These are phyloP conservation scores for Pseudogymnoascus sp. DNA, from an alignment of 2,329 filamentous ascomycete species.

Conservation along the genomic window DNA sequence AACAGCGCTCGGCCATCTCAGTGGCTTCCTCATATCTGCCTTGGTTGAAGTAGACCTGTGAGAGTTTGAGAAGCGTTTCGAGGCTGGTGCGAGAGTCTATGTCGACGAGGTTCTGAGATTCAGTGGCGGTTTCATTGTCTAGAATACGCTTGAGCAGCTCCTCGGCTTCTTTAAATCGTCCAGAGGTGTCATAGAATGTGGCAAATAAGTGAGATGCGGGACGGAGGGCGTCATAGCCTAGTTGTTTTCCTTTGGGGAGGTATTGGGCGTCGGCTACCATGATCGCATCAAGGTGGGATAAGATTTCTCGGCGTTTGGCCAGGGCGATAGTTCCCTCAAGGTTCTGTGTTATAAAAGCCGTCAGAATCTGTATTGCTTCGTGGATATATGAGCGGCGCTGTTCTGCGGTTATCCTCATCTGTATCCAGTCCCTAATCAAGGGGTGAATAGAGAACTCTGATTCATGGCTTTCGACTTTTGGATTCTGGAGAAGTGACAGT, in stretches of 20 bases:
- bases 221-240: background rate
- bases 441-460: slow-evolving; percentile 20
- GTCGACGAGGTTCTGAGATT: slow-evolving; percentile 9
- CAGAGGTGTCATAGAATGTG: background rate
- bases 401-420: slow-evolving; percentile 13
- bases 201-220: background rate
- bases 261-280: background rate
- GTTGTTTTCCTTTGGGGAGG: background rate
- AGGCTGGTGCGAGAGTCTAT: slow-evolving; percentile 1
- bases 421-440: slow-evolving; percentile 20
- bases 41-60: background rate
- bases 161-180: background rate
- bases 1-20: background rate
- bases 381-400: slow-evolving; percentile 9
- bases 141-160: slow-evolving; percentile 1
- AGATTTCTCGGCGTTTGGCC: background rate
- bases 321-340: background rate
- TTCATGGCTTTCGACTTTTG: slow-evolving; percentile 3
- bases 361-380: background rate
- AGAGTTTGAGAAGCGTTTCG: background rate
- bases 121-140: background rate
- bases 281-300: background rate
- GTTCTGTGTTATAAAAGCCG: background rate
- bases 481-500: slow-evolving; percentile 19
- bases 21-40: slow-evolving; percentile 12